Evolutionary conservation across 1,139 yeast genomes (phyloP), one percentile per base, ranked within the genome.

Genomic region (Candida buenavistaensis): DNA sequence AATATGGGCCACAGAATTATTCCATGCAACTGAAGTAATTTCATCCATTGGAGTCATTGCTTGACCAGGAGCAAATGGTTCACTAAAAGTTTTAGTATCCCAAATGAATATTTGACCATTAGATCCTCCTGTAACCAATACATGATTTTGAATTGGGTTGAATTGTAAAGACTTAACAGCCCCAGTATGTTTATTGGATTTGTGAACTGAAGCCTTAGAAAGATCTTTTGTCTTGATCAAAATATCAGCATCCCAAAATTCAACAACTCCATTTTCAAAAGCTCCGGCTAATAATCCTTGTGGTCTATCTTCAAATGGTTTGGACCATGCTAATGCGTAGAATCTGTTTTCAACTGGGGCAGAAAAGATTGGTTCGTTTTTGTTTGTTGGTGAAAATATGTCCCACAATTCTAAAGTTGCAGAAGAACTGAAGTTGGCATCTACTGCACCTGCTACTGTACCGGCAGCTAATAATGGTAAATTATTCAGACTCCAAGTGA

Each of bases 391-490:
- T 22, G 79, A 62, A 43, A 88, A 75, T 6, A 85, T 72, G 47
- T 80, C 80, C 87, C 95, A 85, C 43, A 92, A 69, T 51, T 88
- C 94, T 41, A 92, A 66, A 19, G 75, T 64, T 3, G 96, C 82
- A 23, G 81, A 73, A 23, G 95, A 80, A 32, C 90, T 81, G 61
- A 90, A 89, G 54, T 84, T 80, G 33, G 85, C 86, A 54, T 88
- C 97, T 48, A 92, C 84, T 11, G 97, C 95, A 11, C 97, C 97
- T 1, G 97, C 92, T 14, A 87, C 87, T 0, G 97, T 84, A 27
- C 96, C 98, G 1, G 96, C 79, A 17, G 88, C 97, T 49, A 90
- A 62, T 39, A 79, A 62, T 16, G 96, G 95, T 41, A 82, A 68
- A 35, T 75, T 64, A 50, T 82, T 87, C 52, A 73, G 78, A 38